Evolutionary conservation across 176 grass and related monocot species (phyloP).

Genomic region (Oryza punctata): DNA sequence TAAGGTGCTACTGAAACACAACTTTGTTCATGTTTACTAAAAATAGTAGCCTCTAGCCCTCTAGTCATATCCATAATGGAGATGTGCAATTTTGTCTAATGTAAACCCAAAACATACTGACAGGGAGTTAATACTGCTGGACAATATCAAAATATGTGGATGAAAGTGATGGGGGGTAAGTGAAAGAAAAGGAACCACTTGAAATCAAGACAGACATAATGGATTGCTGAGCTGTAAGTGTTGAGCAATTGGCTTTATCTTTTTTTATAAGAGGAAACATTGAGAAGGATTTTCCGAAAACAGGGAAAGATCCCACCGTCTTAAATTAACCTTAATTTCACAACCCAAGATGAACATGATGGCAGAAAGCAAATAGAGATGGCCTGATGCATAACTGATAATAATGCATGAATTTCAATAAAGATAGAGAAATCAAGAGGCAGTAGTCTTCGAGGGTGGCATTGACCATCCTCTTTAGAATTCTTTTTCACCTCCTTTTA

Average conservation of each 20-base stretch:
- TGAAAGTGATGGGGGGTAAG: conserved; percentile 35
- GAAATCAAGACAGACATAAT: conserved; percentile 40
- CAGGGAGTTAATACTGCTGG: conserved; percentile 13
- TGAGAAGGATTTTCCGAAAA: conserved; percentile 41
- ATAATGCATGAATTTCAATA: conserved; percentile 70
- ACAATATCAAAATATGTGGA: conserved; percentile 27
- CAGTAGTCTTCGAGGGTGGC: conserved; percentile 59
- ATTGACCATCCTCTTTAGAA: conserved; percentile 75
- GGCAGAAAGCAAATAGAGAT: conserved; percentile 47
- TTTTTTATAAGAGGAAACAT: conserved; percentile 54
- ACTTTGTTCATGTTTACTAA: conserved; percentile 27
- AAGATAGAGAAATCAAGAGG: conserved; percentile 61
- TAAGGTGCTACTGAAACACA: conserved; percentile 7
- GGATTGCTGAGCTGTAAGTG: conserved; percentile 37
- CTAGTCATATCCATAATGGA: conserved; percentile 31
- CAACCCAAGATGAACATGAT: conserved; percentile 56
- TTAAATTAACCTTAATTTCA: conserved; percentile 51
- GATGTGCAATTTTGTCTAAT: conserved; percentile 34
- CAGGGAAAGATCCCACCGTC: conserved; percentile 50
- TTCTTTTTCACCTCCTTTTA: conserved; percentile 46
- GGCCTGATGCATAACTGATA: conserved; percentile 34
- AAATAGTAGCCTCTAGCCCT: conserved; percentile 25
- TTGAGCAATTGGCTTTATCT: conserved; percentile 42
- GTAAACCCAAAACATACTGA: conserved; percentile 30
- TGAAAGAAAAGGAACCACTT: conserved; percentile 32